phyloP scores from a whole-genome alignment of 305 asterid species.

The Euphrasia arctica region DNA sequence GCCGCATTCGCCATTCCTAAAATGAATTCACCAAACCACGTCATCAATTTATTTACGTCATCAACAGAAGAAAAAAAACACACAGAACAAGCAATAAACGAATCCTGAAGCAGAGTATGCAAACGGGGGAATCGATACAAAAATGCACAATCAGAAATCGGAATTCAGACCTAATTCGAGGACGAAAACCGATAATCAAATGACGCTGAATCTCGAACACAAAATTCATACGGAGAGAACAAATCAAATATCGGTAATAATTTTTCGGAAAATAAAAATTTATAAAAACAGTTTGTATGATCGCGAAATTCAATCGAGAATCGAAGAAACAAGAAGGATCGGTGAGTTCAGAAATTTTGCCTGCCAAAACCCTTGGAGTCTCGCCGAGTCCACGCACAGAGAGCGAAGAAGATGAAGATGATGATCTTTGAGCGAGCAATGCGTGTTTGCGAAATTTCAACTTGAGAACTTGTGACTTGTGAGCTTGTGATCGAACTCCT shows the following conservation, averaged over 20 bases:
- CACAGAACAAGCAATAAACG: constrained; percentile 4
- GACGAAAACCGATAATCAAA: constrained; percentile 32
- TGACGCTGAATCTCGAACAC: constrained; percentile 34
- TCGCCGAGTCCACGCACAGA: constrained; percentile 40
- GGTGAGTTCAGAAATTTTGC: constrained; percentile 36
- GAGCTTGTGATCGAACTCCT: not conserved
- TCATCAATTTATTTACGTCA: constrained; percentile 23
- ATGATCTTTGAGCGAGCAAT: constrained; percentile 20
- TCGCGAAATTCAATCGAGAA: constrained; percentile 24
- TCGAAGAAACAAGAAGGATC: not conserved
- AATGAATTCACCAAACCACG: constrained; percentile 1
- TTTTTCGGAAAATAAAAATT: constrained; percentile 13
- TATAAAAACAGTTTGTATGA: constrained; percentile 20
- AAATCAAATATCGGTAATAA: constrained; percentile 34
- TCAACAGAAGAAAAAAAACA: not conserved
- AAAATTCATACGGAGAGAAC: constrained; percentile 31
- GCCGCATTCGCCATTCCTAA: constrained; percentile 78
- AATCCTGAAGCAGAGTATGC: constrained; percentile 6
- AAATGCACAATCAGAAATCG: constrained; percentile 26
- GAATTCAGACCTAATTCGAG: constrained; percentile 32
- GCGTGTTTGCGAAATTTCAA: constrained; percentile 18
- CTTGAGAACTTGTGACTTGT: constrained; percentile 21
- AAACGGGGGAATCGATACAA: not conserved
- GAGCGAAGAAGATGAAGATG: not conserved
- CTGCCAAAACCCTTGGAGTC: constrained; percentile 37